phyloP scores from a whole-genome alignment of 228 moss, liverwort and hornwort genomes.

The Sphagnum fallax region DNA sequence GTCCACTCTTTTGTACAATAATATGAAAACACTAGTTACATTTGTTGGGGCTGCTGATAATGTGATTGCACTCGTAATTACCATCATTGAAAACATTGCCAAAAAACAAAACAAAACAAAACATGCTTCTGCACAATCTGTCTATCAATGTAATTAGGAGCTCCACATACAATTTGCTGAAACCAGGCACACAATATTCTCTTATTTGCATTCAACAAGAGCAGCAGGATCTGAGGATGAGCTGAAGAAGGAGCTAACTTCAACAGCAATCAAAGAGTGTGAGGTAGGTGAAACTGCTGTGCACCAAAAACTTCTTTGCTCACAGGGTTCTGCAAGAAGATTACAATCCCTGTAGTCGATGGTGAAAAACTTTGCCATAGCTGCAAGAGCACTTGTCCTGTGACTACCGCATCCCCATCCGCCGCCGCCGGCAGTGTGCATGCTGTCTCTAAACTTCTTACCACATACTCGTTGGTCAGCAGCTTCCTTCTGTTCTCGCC shows the following conservation, averaged over 20 bases:
- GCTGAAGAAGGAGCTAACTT: too few species aligned
- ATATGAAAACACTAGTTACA: too few species aligned
- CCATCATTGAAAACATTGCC: too few species aligned
- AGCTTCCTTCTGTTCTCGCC: constrained; percentile 80
- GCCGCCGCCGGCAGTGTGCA: not conserved
- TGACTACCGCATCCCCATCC: not conserved
- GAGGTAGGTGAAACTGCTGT: not conserved
- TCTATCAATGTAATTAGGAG: not conserved
- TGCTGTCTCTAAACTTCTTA: not conserved
- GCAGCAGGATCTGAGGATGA: not conserved
- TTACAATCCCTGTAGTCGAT: not conserved
- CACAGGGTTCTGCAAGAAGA: not conserved
- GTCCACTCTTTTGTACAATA: too few species aligned
- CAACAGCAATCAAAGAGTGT: not conserved
- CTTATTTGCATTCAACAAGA: not conserved
- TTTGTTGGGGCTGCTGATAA: too few species aligned
- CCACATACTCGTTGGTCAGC: not conserved
- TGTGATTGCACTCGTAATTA: too few species aligned
- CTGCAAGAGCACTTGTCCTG: not conserved
- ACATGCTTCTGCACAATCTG: not conserved
- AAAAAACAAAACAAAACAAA: not conserved
- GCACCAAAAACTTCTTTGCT: not conserved
- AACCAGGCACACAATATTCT: not conserved
- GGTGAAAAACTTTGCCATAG: too few species aligned
- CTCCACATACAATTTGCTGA: not conserved